phyloP scores from a whole-genome alignment of 495 filamentous ascomycete species.

The Penicillium robsamsonii region DNA sequence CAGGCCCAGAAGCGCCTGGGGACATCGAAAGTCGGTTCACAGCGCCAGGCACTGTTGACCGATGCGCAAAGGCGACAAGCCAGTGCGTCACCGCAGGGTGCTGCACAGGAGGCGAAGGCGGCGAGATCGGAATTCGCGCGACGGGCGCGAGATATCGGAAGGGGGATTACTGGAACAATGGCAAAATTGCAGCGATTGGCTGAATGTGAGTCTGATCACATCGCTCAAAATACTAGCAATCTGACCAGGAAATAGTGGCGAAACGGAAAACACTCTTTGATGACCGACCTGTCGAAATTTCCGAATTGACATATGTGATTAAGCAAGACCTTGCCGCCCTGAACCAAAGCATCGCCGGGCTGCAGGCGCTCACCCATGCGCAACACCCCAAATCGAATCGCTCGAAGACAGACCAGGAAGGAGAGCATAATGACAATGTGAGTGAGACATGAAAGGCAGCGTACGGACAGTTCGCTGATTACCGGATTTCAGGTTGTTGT shows the following conservation, averaged over 20 bases:
- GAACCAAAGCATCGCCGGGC: constrained; percentile 77
- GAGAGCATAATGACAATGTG: constrained; percentile 95
- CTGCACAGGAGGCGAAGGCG: constrained; percentile 37
- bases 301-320: constrained; percentile 92
- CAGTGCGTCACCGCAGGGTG: constrained; percentile 57
- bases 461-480: constrained; percentile 22
- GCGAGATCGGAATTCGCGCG: constrained; percentile 81
- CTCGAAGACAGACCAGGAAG: constrained; percentile 70
- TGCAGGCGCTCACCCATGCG: constrained; percentile 68
- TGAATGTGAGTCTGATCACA: constrained; percentile 56
- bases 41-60: constrained; percentile 77
- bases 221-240: not conserved
- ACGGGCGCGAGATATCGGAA: constrained; percentile 82
- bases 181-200: constrained; percentile 90
- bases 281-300: constrained; percentile 93
- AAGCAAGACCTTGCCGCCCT: constrained; percentile 93
- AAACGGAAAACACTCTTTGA: constrained; percentile 97
- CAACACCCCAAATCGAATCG: constrained; percentile 66
- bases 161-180: constrained; percentile 88
- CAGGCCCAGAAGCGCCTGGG: constrained; percentile 75
- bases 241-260: constrained; percentile 59
- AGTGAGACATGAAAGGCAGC: constrained; percentile 12
- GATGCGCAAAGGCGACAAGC: constrained; percentile 68
- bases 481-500: constrained; percentile 62
- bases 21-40: constrained; percentile 66